These are phyloP conservation scores for Entomortierella beljakovae DNA, from an alignment of 192 early-diverging fungal species.

Conservation along the genomic window DNA sequence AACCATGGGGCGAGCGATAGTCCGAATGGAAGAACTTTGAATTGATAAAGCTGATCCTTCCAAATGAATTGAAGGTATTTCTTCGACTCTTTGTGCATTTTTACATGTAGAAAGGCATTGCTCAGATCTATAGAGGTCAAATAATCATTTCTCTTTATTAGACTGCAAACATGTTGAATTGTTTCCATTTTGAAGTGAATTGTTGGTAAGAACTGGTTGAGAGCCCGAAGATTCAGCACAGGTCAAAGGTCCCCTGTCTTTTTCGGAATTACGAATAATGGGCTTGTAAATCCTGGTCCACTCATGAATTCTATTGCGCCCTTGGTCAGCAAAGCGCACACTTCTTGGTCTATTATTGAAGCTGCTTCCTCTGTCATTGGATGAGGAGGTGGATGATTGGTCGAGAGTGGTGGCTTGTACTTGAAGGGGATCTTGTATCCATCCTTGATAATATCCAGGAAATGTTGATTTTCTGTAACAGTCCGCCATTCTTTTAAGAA, in stretches of 20 bases:
- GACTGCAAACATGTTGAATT: neutral
- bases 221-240: constrained; percentile 21
- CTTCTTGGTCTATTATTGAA: constrained; percentile 11
- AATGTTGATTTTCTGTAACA: neutral
- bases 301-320: constrained; percentile 16
- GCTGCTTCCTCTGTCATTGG: constrained; percentile 4
- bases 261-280: constrained; percentile 25
- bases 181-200: constrained; percentile 26
- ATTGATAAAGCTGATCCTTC: constrained; percentile 42
- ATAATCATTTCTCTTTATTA: constrained; percentile 25
- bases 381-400: neutral
- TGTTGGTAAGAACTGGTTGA: constrained; percentile 6
- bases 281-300: constrained; percentile 21
- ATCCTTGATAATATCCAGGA: neutral
- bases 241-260: constrained; percentile 23
- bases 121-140: constrained; percentile 45
- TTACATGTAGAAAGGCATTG: constrained; percentile 56
- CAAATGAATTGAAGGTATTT: constrained; percentile 50
- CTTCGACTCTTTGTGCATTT: constrained; percentile 23
- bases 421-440: constrained; percentile 7
- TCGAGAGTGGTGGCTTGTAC: neutral
- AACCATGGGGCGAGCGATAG: constrained; percentile 32
- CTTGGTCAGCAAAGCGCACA: constrained; percentile 12
- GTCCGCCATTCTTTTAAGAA: neutral
- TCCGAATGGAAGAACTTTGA: constrained; percentile 51